Conservation (phyloP, 345 rosid genomes). For the Ricinus communis region DNA sequence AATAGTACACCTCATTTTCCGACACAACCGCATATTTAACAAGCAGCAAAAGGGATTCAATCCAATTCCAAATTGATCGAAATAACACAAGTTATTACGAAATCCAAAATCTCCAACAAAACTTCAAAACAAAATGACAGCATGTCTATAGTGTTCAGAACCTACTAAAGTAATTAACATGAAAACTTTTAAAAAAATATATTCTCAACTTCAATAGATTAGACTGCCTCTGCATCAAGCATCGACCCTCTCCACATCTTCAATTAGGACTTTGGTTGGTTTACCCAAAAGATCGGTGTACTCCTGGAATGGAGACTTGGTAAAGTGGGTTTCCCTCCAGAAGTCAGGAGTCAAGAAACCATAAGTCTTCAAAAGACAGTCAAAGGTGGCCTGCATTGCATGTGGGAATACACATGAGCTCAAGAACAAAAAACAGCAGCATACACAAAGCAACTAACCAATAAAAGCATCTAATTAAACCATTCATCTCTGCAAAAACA, state of each 20-base stretch:
- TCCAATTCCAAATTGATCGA: not conserved
- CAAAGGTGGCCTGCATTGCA: conserved; percentile 56
- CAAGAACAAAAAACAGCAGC: not conserved
- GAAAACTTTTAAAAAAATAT: not conserved
- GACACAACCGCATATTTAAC: too few relatives aligned
- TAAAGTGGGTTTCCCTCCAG: conserved; percentile 64
- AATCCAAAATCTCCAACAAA: not conserved
- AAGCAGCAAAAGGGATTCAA: not conserved
- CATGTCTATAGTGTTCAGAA: conserved; percentile 4
- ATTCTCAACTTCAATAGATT: not conserved
- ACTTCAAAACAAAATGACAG: not conserved
- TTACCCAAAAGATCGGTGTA: conserved; percentile 51
- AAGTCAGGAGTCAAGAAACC: conserved; percentile 81
- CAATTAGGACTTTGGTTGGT: conserved; percentile 38
- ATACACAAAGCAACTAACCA: not conserved
- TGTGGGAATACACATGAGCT: not conserved
- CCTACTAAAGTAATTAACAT: not conserved
- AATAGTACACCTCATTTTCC: too few relatives aligned
- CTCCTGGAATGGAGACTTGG: conserved; percentile 61
- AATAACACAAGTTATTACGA: not conserved
- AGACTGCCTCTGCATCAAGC: conserved; percentile 11
- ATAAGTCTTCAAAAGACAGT: conserved; percentile 64
- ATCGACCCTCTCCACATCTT: conserved; percentile 32
- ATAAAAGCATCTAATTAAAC: not conserved
- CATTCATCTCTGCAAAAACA: too few relatives aligned